Evolutionary conservation across 441 rosid genomes (phyloP).

Genomic region (Croton setiger): DNA sequence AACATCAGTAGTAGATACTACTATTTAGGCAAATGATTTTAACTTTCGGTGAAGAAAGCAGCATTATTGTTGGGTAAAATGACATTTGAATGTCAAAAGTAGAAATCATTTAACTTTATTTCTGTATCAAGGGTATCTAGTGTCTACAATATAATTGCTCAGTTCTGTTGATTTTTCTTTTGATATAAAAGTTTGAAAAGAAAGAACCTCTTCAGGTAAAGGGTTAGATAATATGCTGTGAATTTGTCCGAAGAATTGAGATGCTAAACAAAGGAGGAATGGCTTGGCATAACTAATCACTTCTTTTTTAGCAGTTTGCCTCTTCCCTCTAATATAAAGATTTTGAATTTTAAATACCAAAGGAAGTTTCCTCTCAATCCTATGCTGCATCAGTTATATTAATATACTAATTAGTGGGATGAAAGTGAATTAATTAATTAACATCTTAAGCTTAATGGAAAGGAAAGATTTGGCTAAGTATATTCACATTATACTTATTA

Average conservation of each 20-base stretch:
- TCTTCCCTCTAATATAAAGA: too few species aligned
- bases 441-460: constrained; percentile 6
- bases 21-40: not conserved
- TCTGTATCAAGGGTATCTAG: not conserved
- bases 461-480: constrained; percentile 3
- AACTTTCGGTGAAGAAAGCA: constrained; percentile 14
- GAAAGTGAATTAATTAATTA: not conserved
- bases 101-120: not conserved
- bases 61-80: not conserved
- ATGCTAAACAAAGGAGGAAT: not conserved
- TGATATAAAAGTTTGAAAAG: constrained; percentile 8
- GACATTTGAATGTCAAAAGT: constrained; percentile 14
- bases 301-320: not conserved
- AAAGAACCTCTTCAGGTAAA: constrained; percentile 14
- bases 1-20: not conserved
- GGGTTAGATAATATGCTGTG: not conserved
- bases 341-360: not conserved
- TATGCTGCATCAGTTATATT: too few species aligned
- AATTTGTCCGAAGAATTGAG: not conserved
- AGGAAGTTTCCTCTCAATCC: not conserved
- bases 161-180: not conserved
- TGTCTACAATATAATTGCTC: not conserved
- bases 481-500: not conserved
- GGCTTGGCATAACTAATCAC: not conserved
- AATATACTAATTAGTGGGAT: not conserved